Conservation (phyloP, 2,329 filamentous ascomycete genomes). For the Anisogramma anomala region DNA sequence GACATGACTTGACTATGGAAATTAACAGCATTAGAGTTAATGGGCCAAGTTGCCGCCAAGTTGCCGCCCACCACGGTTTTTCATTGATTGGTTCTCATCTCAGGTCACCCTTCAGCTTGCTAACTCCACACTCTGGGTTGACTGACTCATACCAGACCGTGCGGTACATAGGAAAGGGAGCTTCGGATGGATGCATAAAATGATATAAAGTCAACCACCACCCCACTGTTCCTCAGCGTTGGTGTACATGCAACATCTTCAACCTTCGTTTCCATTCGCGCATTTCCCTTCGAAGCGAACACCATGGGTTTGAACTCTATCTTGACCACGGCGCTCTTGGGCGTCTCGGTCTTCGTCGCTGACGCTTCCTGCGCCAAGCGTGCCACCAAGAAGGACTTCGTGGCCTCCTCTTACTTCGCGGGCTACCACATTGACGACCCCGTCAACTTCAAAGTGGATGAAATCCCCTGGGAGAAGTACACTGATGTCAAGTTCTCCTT, state of each 20-base stretch:
- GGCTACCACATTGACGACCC: conserved; percentile 13
- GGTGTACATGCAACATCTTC: too few relatives aligned
- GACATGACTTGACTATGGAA: too few relatives aligned
- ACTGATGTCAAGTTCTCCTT: conserved; percentile 15
- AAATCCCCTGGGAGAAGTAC: conserved; percentile 14
- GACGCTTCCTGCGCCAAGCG: conserved; percentile 13
- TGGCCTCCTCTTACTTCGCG: conserved; percentile 13
- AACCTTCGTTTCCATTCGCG: neutral
- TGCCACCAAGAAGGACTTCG: neutral
- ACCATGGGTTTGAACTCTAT: neutral
- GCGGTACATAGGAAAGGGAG: too few relatives aligned
- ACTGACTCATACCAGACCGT: too few relatives aligned
- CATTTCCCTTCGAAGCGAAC: neutral
- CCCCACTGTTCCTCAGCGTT: too few relatives aligned
- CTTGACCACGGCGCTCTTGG: neutral
- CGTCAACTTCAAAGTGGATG: conserved; percentile 11
- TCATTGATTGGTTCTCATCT: too few relatives aligned
- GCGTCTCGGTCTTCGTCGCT: neutral
- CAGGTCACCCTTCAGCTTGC: too few relatives aligned
- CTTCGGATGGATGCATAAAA: too few relatives aligned
- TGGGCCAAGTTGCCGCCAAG: too few relatives aligned
- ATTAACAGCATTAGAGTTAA: too few relatives aligned
- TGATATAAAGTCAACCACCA: neutral
- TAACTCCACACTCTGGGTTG: too few relatives aligned
- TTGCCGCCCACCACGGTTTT: too few relatives aligned